Percentiles rank a stretch among this genome's conserved stretches.
Conservation (phyloP, 2,329 filamentous ascomycete species). For the Eurotiales sp. region DNA sequence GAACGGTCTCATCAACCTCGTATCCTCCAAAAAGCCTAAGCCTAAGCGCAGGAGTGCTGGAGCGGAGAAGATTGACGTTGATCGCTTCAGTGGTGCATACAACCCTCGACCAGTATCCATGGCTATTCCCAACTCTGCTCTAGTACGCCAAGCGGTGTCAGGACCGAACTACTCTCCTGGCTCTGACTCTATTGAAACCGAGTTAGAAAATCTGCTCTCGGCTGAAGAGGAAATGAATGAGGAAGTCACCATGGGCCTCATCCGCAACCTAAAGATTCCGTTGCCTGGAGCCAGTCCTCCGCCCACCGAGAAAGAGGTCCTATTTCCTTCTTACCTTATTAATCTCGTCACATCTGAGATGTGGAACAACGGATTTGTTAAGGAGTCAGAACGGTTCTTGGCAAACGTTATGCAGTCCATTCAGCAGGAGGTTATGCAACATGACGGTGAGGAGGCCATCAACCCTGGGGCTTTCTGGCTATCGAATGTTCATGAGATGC, state of each 20-base stretch:
- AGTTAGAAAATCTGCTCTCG: conserved; percentile 87
- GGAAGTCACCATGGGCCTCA: conserved; percentile 93
- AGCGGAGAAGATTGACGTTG: conserved; percentile 75
- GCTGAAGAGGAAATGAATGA: conserved; percentile 96
- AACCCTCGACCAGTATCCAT: conserved; percentile 95
- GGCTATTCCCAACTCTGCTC: conserved; percentile 62
- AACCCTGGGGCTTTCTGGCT: conserved; percentile 98
- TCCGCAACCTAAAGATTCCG: conserved; percentile 94
- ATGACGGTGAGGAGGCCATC: conserved; percentile 94
- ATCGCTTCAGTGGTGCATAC: conserved; percentile 88
- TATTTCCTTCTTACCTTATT: conserved; percentile 98
- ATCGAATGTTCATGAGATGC: conserved; percentile 98
- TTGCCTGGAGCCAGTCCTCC: conserved; percentile 80
- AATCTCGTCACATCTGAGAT: conserved; percentile 99
- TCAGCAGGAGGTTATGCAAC: conserved; percentile 98
- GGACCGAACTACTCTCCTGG: conserved; percentile 75
- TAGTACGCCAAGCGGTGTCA: conserved; percentile 64
- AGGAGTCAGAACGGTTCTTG: conserved; percentile 97
- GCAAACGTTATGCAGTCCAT: conserved; percentile 99
- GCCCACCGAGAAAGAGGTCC: conserved; percentile 94
- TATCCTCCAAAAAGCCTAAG: conserved; percentile 96
- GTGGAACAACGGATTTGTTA: conserved; percentile 99
- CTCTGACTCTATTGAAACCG: conserved; percentile 87
- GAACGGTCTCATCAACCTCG: conserved; percentile 89
- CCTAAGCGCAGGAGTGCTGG: conserved; percentile 75